phyloP scores from a whole-genome alignment of 73 alveolate genomes.

The Tetrahymena thermophila region DNA sequence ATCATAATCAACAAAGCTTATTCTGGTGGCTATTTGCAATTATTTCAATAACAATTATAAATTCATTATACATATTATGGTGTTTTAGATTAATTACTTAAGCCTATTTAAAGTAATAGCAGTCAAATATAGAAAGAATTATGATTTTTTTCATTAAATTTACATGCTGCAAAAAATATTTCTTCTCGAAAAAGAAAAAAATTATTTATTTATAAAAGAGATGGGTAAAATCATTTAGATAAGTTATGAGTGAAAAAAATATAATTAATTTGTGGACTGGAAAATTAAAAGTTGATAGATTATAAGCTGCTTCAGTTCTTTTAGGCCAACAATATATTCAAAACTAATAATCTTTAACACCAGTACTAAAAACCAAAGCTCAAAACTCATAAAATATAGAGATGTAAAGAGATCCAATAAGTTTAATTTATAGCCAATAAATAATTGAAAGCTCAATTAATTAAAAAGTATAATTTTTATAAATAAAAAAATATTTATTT shows the following conservation, averaged over 20 bases:
- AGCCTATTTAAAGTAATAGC: neutral
- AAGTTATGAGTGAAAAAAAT: neutral
- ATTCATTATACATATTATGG: neutral
- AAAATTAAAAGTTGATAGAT: neutral
- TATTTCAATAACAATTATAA: neutral
- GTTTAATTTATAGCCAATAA: neutral
- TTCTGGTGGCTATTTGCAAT: neutral
- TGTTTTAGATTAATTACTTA: neutral
- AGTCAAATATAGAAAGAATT: neutral
- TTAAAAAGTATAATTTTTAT: no score
- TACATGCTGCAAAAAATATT: neutral
- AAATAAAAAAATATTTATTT: no score
- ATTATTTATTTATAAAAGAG: neutral
- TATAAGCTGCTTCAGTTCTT: neutral
- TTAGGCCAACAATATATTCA: neutral
- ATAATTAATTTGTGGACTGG: neutral
- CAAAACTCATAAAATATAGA: no score
- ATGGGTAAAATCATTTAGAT: neutral
- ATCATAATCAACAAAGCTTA: neutral
- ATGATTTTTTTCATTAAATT: neutral
- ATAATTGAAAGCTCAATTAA: neutral
- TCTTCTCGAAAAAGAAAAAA: neutral
- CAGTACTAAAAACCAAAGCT: neutral
- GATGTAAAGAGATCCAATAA: neutral
- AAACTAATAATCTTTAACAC: neutral